These are phyloP conservation scores for Microglena sp. DNA, from an alignment of 139 green algal species.

Conservation along the genomic window DNA sequence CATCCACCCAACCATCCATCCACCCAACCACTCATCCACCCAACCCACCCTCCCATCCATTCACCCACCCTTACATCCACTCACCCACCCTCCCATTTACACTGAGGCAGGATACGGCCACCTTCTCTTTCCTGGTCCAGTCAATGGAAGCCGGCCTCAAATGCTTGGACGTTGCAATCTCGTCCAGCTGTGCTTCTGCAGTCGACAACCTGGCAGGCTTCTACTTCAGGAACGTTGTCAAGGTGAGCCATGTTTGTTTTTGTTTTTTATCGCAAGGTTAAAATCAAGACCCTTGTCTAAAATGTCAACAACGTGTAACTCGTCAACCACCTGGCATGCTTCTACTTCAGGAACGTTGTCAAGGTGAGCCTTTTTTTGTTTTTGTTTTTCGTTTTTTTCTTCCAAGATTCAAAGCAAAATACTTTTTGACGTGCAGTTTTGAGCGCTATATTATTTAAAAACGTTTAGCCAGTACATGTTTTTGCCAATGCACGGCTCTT, in stretches of 20 bases:
- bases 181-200: conserved; percentile 68
- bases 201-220: conserved; percentile 87
- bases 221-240: conserved; percentile 37
- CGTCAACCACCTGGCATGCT: conserved; percentile 87
- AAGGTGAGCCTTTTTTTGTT: conserved; percentile 8
- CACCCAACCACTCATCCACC: too few relatives aligned
- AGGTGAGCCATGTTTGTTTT: conserved; percentile 9
- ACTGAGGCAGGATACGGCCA: conserved; percentile 54
- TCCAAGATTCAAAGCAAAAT: too few relatives aligned
- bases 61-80: too few relatives aligned
- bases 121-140: conserved; percentile 77
- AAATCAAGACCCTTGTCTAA: too few relatives aligned
- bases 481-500: too few relatives aligned
- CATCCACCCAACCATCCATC: too few relatives aligned
- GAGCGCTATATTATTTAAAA: too few relatives aligned
- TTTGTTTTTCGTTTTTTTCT: background rate
- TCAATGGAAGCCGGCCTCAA: conserved; percentile 74
- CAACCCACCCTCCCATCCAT: too few relatives aligned
- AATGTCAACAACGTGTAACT: too few relatives aligned
- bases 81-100: too few relatives aligned
- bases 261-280: background rate
- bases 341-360: conserved; percentile 40
- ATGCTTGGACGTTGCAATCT: conserved; percentile 56
- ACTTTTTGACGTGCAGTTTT: background rate
- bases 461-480: too few relatives aligned